Base-by-base conservation (phyloP, 108 stramenopile species). In the Cyclotella sp. region DNA sequence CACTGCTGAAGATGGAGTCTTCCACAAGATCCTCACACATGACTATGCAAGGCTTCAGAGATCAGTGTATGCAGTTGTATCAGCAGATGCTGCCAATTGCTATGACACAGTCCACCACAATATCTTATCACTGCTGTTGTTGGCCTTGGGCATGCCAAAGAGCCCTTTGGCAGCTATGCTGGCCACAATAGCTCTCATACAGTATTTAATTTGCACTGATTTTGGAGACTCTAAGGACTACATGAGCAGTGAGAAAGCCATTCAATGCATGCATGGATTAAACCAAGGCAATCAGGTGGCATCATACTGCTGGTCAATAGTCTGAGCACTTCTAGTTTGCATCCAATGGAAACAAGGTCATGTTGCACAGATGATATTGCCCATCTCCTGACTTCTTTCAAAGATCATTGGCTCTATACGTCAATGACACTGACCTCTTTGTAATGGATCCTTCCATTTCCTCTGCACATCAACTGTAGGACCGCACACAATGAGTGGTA, bases 251-350 rank as follows among this genome's bases (percentile, higher is more conserved):
- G 16, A 18, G 0, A 15, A 22, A 0, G 61, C 61, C 0, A 61
- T 18, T 0, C 59, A 62, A 24, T 0, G 30, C 14, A 43, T 41
- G 15, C 81, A 82, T 19, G 81, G 81, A 0, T 51, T 82, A 5
- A 69, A 68, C 0, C 81, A 82, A 65, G 81, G 75, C 0, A 76
- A 75, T 41, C 44, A 61, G 0, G 81, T 61, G 0, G 69, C 81
- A 0, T 75, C 81, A 0, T 41, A 75, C 4, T 43, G 51, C 6
- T 71, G 81, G 81, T 14, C 42, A 13, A 21, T 61, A 5, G 16
- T 65, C 14, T 55, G 61, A 34, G 41, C 69, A 0, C 12, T 61
- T 0, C 57, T 82, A 29, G 19, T 82, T 12, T 26, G 21, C 13
- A 52, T 42, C 16, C 75, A 76, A 7, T 27, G 58, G 0, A 22